Evolutionary conservation across 352 stramenopile species (phyloP).

Genomic region (Phytophthora litchii): DNA sequence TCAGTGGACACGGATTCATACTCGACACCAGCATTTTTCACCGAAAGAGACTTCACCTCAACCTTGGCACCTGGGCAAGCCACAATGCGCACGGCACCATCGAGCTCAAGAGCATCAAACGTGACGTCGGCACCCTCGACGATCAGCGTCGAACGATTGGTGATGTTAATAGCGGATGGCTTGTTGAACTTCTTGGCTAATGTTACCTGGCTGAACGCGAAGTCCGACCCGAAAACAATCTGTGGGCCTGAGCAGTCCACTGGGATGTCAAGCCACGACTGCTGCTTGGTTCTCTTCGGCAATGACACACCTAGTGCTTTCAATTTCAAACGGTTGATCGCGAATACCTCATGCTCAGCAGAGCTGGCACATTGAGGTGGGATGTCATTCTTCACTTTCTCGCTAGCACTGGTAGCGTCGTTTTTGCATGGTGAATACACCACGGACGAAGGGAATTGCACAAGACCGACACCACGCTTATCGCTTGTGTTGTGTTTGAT

Average conservation of each 20-base stretch:
- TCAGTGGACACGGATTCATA: constrained; percentile 36
- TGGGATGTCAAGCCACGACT: constrained; percentile 59
- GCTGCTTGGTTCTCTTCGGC: constrained; percentile 17
- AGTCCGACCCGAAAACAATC: constrained; percentile 48
- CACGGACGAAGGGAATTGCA: constrained; percentile 60
- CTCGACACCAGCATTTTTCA: constrained; percentile 55
- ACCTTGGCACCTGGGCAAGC: constrained; percentile 53
- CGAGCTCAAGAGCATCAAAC: constrained; percentile 46
- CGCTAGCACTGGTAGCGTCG: constrained; percentile 54
- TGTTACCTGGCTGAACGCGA: constrained; percentile 39
- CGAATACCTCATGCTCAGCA: constrained; percentile 69
- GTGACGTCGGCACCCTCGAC: constrained; percentile 50
- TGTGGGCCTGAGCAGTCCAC: constrained; percentile 50
- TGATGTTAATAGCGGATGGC: constrained; percentile 39
- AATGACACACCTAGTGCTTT: constrained; percentile 29
- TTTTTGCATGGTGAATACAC: constrained; percentile 86
- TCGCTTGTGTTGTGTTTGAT: constrained; percentile 19
- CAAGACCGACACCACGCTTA: constrained; percentile 38
- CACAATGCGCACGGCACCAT: constrained; percentile 57
- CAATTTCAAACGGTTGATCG: constrained; percentile 52
- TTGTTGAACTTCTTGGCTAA: constrained; percentile 41
- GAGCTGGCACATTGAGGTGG: constrained; percentile 70
- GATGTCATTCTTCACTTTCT: constrained; percentile 57
- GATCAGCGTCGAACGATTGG: constrained; percentile 59
- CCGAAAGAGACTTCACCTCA: constrained; percentile 41